These are phyloP conservation scores for Sicyos baderoa DNA, from an alignment of 306 rosid species.

Conservation along the genomic window DNA sequence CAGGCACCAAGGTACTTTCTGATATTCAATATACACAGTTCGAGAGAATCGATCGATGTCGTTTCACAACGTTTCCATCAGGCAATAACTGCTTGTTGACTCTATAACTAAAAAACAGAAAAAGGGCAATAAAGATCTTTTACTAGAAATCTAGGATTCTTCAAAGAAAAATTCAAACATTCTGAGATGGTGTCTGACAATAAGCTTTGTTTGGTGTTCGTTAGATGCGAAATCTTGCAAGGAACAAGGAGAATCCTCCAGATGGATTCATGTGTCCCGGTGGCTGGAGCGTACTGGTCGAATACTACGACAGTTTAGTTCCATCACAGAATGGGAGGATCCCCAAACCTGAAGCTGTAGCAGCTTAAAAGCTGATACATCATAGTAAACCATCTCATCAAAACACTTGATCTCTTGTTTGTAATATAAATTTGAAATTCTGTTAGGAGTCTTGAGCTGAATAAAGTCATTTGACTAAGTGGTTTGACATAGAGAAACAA, in stretches of 20 bases:
- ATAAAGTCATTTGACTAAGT: conserved; percentile 7
- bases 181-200: not conserved
- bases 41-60: not conserved
- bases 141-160: not conserved
- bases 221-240: conserved; percentile 80
- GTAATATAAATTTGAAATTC: conserved; percentile 9
- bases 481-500: not conserved
- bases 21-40: not conserved
- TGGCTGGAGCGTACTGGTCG: conserved; percentile 83
- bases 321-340: conserved; percentile 42
- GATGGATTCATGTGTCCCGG: conserved; percentile 95
- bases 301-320: conserved; percentile 65
- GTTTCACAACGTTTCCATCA: not conserved
- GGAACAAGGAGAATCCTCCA: conserved; percentile 83
- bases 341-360: conserved; percentile 31
- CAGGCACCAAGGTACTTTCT: conserved; percentile 81
- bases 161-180: not conserved
- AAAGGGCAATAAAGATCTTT: not conserved
- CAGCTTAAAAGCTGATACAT: conserved; percentile 32
- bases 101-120: not conserved
- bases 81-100: not conserved
- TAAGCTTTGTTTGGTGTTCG: not conserved
- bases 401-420: not conserved
- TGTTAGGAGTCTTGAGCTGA: not conserved
- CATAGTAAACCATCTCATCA: not conserved